These are phyloP conservation scores for Paraglomus brasilianum DNA, from an alignment of 192 early-diverging fungal genomes.

Conservation along the genomic window DNA sequence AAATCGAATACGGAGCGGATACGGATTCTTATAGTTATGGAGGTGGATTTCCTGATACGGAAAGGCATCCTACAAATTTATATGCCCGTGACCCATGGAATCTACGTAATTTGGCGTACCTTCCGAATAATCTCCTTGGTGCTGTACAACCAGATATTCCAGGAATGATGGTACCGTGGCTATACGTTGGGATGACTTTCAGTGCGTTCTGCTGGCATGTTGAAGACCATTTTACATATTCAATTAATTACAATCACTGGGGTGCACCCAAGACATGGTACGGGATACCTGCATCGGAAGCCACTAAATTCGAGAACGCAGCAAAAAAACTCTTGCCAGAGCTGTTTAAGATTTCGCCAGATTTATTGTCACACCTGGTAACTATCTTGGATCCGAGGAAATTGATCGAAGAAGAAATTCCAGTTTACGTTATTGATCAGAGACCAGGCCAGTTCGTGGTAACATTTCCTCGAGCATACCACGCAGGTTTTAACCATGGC, in stretches of 20 bases:
- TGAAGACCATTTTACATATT: conserved; percentile 96
- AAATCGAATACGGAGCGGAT: conserved; percentile 97
- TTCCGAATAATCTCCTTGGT: conserved; percentile 79
- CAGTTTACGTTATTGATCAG: conserved; percentile 80
- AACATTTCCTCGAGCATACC: conserved; percentile 93
- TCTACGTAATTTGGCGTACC: conserved; percentile 80
- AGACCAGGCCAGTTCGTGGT: conserved; percentile 91
- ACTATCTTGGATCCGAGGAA: conserved; percentile 84
- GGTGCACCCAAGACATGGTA: conserved; percentile 99
- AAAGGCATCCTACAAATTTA: conserved; percentile 60
- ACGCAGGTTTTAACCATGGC: conserved; percentile 97
- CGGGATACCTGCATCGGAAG: conserved; percentile 81
- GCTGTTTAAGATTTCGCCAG: conserved; percentile 86
- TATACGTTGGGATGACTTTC: conserved; percentile 95
- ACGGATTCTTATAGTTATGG: conserved; percentile 88
- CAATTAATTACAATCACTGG: conserved; percentile 95
- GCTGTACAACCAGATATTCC: conserved; percentile 91
- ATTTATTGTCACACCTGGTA: conserved; percentile 91
- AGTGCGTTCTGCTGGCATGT: conserved; percentile 98
- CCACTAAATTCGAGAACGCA: conserved; percentile 77
- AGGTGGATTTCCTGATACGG: conserved; percentile 82
- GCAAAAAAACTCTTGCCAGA: conserved; percentile 82
- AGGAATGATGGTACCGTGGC: conserved; percentile 97
- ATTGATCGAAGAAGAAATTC: conserved; percentile 70
- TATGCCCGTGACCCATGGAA: conserved; percentile 83